Conservation (phyloP, 352 stramenopile genomes). For the Phytophthora niederhauseri region DNA sequence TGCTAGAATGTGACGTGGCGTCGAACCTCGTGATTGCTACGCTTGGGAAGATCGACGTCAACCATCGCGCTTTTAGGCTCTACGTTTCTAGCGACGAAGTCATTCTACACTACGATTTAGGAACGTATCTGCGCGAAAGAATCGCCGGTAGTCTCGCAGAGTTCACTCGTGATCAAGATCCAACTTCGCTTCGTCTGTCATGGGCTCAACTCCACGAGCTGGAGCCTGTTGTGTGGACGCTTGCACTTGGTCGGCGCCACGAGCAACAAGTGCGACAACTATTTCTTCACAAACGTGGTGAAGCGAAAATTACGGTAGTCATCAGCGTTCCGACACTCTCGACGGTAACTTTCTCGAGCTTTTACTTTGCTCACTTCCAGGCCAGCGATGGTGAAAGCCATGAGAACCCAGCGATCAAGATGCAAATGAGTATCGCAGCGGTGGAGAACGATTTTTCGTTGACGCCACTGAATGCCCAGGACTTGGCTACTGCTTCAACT, state of each 20-base stretch:
- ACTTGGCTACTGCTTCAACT: background rate
- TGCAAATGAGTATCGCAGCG: conserved; percentile 23
- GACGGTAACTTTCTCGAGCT: conserved; percentile 23
- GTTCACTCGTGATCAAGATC: conserved; percentile 10
- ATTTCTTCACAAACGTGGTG: conserved; percentile 12
- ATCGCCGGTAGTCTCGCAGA: conserved; percentile 4
- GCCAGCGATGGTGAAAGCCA: background rate
- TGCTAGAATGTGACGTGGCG: background rate
- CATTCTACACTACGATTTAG: conserved; percentile 13
- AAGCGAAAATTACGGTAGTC: conserved; percentile 12
- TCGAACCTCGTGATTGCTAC: conserved; percentile 32
- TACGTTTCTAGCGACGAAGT: conserved; percentile 16
- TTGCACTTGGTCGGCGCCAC: conserved; percentile 25
- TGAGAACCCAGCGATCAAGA: background rate
- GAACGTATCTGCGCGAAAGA: conserved; percentile 13
- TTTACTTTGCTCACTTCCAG: conserved; percentile 11
- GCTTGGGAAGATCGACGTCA: conserved; percentile 29
- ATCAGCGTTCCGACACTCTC: conserved; percentile 30
- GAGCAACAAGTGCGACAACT: conserved; percentile 18
- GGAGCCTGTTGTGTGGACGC: conserved; percentile 34
- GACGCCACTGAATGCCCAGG: background rate
- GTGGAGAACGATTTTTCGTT: conserved; percentile 38
- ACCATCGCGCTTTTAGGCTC: conserved; percentile 41
- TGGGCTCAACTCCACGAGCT: conserved; percentile 39
- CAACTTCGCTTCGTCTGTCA: conserved; percentile 9